These are phyloP conservation scores for Sporisorium sorghi DNA, from an alignment of 1,284 basidiomycete species.

Conservation along the genomic window DNA sequence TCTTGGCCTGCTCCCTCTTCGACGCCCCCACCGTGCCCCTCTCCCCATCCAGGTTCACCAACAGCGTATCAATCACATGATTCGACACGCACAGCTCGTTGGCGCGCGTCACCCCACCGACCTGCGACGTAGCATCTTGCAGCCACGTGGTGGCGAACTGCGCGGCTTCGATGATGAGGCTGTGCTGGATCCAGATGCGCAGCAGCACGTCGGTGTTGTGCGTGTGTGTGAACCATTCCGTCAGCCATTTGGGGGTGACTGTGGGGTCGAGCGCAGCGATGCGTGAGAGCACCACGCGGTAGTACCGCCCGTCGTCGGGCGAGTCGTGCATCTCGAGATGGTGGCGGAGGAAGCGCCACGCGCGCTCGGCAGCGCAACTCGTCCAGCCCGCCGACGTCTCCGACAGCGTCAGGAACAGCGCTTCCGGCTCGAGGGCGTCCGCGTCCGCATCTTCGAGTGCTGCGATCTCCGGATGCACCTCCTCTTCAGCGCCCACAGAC, in stretches of 20 bases:
- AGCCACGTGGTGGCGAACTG: constrained; percentile 32
- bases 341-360: constrained; percentile 87
- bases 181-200: constrained; percentile 37
- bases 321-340: constrained; percentile 82
- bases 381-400: constrained; percentile 76
- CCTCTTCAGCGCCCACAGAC: constrained; percentile 14
- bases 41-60: constrained; percentile 37
- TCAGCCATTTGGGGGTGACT: constrained; percentile 33
- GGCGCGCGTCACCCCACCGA: constrained; percentile 8
- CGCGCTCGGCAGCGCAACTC: constrained; percentile 82
- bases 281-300: constrained; percentile 73
- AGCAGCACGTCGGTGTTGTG: constrained; percentile 41
- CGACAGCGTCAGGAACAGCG: constrained; percentile 54
- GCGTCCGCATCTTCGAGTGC: constrained; percentile 56
- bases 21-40: constrained; percentile 22
- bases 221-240: constrained; percentile 35
- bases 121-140: constrained; percentile 19
- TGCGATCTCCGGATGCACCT: constrained; percentile 46
- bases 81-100: constrained; percentile 34
- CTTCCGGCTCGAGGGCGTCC: constrained; percentile 53
- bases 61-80: constrained; percentile 40
- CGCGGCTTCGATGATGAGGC: constrained; percentile 38
- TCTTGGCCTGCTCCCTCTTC: constrained; percentile 14
- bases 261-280: constrained; percentile 25
- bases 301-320: constrained; percentile 73